phyloP scores from a whole-genome alignment of 2,329 filamentous ascomycete species.

The Penicillium verrucosum region DNA sequence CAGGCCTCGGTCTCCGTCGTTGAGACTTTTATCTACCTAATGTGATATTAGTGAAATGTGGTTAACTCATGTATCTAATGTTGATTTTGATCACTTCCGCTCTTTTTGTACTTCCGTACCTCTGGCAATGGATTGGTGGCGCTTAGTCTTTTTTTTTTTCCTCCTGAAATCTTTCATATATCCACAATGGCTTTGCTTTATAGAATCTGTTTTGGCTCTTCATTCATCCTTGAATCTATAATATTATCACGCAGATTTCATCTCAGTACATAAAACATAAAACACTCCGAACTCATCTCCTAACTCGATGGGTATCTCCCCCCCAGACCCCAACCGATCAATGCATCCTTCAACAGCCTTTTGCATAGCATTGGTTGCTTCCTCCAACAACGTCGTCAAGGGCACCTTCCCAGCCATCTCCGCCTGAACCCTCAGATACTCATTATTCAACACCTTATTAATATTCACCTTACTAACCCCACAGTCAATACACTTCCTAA shows the following conservation, averaged over 20 bases:
- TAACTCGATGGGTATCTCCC: constrained; percentile 32
- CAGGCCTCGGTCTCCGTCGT: constrained; percentile 1
- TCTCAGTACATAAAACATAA: neutral
- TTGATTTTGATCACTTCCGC: neutral
- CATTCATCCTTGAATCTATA: neutral
- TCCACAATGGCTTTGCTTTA: constrained; percentile 14
- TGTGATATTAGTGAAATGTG: neutral
- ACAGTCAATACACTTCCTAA: constrained; percentile 53
- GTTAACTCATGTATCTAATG: neutral
- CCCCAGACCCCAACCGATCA: constrained; percentile 47
- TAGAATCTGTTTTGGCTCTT: neutral
- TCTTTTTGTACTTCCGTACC: constrained; percentile 11
- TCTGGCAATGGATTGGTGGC: constrained; percentile 3
- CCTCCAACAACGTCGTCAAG: constrained; percentile 54
- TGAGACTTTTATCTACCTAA: neutral
- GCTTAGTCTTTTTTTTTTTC: neutral
- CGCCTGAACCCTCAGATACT: constrained; percentile 48
- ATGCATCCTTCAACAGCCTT: constrained; percentile 56
- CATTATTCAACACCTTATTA: constrained; percentile 57
- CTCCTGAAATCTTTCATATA: constrained; percentile 13
- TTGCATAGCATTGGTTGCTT: constrained; percentile 55
- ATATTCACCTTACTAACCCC: constrained; percentile 59
- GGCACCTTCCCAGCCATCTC: constrained; percentile 52
- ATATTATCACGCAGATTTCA: neutral
- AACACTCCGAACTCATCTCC: neutral